These are phyloP conservation scores for Yamadazyma takamatsuzukensis DNA, from an alignment of 805 yeast species.

Conservation along the genomic window DNA sequence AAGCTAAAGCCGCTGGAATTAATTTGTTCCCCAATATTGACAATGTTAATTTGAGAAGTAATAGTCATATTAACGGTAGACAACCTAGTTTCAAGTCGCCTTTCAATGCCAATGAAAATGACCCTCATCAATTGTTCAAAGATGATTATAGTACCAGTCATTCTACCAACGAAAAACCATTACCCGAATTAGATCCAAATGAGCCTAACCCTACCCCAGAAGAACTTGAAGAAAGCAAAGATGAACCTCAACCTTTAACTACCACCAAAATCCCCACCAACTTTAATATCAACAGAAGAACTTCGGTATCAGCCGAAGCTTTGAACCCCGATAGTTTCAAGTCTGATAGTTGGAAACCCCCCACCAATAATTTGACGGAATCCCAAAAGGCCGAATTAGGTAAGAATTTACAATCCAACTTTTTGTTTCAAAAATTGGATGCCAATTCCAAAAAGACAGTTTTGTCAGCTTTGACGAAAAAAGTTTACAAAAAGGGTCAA, in stretches of 20 bases:
- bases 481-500: constrained; percentile 52
- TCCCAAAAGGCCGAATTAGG: constrained; percentile 69
- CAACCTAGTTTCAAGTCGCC: constrained; percentile 58
- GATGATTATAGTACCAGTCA: constrained; percentile 20
- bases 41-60: constrained; percentile 22
- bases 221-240: constrained; percentile 7
- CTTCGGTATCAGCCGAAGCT: constrained; percentile 88
- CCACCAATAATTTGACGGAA: constrained; percentile 56
- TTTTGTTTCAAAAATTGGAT: constrained; percentile 81
- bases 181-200: constrained; percentile 25
- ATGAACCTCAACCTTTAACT: constrained; percentile 13
- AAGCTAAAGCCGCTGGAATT: constrained; percentile 49
- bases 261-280: constrained; percentile 44
- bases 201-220: constrained; percentile 15
- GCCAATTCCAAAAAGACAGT: constrained; percentile 72
- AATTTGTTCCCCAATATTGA: constrained; percentile 41
- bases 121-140: constrained; percentile 52
- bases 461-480: constrained; percentile 79
- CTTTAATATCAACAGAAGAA: constrained; percentile 79
- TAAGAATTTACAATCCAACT: constrained; percentile 71
- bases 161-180: constrained; percentile 7
- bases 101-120: constrained; percentile 47
- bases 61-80: constrained; percentile 27
- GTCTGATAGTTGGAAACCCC: constrained; percentile 69
- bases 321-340: constrained; percentile 68